These are phyloP conservation scores for Camelina laxa DNA, from an alignment of 345 rosid species.

Conservation along the genomic window DNA sequence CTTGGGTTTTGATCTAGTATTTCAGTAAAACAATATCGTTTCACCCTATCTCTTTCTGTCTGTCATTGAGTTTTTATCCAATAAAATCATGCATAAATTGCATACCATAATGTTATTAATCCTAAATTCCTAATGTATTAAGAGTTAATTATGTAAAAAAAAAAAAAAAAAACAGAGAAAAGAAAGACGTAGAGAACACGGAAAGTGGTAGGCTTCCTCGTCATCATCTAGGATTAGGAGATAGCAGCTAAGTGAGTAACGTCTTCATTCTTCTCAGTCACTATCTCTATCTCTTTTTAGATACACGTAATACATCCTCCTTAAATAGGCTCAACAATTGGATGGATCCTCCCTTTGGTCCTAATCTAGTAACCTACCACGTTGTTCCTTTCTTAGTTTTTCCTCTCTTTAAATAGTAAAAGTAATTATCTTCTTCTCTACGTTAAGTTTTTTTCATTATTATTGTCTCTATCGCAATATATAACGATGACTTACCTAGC, in stretches of 20 bases:
- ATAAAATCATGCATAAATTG: background rate
- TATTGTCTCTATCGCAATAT: background rate
- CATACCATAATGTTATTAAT: no score
- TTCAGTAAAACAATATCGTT: no score
- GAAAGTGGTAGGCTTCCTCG: constrained; percentile 23
- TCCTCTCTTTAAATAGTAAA: background rate
- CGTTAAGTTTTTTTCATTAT: constrained; percentile 4
- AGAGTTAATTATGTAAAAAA: background rate
- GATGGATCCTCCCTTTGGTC: background rate
- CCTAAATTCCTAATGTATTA: no score
- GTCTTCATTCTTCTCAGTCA: constrained; percentile 26
- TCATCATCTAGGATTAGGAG: background rate
- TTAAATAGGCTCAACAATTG: background rate
- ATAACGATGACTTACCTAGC: background rate
- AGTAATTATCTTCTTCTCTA: background rate
- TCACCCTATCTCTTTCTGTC: no score
- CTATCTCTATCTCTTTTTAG: background rate
- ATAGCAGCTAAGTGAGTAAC: constrained; percentile 22
- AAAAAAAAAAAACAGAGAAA: background rate
- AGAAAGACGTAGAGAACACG: constrained; percentile 38
- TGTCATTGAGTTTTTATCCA: no score
- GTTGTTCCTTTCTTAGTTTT: background rate
- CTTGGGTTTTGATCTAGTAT: no score
- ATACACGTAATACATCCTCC: constrained; percentile 27
- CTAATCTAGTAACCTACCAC: constrained; percentile 31